Base-by-base conservation (phyloP, 2,329 filamentous ascomycete genomes). In the Trichothecium sympodiale region DNA sequence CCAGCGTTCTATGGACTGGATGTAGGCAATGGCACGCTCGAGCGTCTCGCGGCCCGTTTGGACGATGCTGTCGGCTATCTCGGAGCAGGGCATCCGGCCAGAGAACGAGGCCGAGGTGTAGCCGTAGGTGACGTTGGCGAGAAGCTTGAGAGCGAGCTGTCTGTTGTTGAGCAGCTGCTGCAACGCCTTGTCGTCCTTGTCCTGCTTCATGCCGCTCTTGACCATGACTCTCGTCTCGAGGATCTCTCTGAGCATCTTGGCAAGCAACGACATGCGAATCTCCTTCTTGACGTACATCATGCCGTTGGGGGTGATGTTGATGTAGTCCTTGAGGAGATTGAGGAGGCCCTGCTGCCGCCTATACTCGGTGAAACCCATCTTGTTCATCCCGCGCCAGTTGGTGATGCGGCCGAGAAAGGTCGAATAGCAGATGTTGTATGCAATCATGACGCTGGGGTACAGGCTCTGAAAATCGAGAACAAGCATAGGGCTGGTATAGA, bases 391-490 rank as follows among this genome's bases (percentile, higher is more conserved):
- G n/a, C 86, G 77, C 89, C 89, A 95, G 46, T 78, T 76, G 18
- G 78, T 74, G 28, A 94, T 78, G 20, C 91, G 77, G 0, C 91
- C 91, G 1, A 96, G 68, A 47, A 88, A 98, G 0, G 91, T 98
- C 0, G 91, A 96, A 53, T 98, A 98, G 61, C 91, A 98, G 53
- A 95, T 91, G 51, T 98, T 98, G 64, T 98, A 96, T 0, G 91
- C 91, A 52, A 98, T 96, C 87, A 98, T 95, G 41, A 96, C 80
- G 56, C 88, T 95, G 0, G 91, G 91, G 46, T 98, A 98, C 33
- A 98, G 62, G 40, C 86, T 94, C 52, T 96, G 89, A 43, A 98
- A 98, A 57, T 98, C 91, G 6, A 98, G 67, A 0, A 98, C 91
- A 4, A 98, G 54, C 1, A 98, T 55, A 0, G 91, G 91, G 42